Evolutionary conservation across 2,329 filamentous ascomycete species (phyloP).

Genomic region (Saccharata proteae): DNA sequence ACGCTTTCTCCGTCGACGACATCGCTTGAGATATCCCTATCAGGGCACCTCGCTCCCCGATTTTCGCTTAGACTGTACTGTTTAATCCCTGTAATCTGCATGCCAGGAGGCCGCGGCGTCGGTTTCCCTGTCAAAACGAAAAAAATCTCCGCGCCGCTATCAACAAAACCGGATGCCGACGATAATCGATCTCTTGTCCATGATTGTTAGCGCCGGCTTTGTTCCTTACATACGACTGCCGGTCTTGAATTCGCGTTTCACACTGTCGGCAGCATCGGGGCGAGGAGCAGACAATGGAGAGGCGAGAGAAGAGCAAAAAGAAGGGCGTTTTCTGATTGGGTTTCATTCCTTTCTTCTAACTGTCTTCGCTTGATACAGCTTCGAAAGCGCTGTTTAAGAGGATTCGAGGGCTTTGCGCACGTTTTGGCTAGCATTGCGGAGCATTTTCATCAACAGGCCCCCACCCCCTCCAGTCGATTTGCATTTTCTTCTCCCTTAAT

Average conservation of each 20-base stretch:
- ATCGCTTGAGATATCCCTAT: conserved; percentile 6
- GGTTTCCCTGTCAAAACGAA: too few relatives aligned
- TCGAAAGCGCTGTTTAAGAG: too few relatives aligned
- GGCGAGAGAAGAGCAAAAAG: conserved; percentile 8
- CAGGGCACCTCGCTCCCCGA: conserved; percentile 3
- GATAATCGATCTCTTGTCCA: too few relatives aligned
- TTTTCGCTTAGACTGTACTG: conserved; percentile 10
- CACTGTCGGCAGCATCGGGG: too few relatives aligned
- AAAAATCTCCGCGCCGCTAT: too few relatives aligned
- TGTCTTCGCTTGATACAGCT: conserved; percentile 1
- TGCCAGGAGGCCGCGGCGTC: conserved; percentile 8
- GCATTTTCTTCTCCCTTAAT: conserved; percentile 2
- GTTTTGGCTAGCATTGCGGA: conserved; percentile 10
- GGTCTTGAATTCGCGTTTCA: too few relatives aligned
- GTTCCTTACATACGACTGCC: too few relatives aligned
- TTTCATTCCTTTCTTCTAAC: conserved; percentile 2
- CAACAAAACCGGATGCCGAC: too few relatives aligned
- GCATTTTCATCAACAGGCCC: conserved; percentile 8
- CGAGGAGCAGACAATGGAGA: too few relatives aligned
- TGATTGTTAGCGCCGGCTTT: too few relatives aligned
- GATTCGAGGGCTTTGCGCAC: too few relatives aligned
- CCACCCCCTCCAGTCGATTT: conserved; percentile 1
- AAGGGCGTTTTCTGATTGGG: conserved; percentile 6
- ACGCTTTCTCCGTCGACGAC: too few relatives aligned
- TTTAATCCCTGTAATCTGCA: conserved; percentile 10